Evolutionary conservation across 1,139 yeast genomes (phyloP).

Genomic region (Suhomyces chickasaworum): DNA sequence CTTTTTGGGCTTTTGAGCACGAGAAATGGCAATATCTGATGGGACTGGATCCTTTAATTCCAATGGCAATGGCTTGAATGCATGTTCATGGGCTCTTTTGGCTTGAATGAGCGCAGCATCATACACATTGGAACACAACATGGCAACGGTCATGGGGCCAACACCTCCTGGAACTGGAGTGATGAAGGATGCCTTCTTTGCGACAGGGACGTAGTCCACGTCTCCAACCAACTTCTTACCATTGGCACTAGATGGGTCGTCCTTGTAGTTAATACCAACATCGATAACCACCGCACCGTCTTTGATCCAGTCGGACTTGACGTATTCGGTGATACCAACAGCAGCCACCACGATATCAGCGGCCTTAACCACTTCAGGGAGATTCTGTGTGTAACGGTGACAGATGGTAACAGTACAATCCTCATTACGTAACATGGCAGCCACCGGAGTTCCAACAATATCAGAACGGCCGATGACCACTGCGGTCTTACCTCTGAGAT

Average conservation of each 20-base stretch:
- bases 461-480: slow-evolving; percentile 96
- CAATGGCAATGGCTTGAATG: slow-evolving; percentile 62
- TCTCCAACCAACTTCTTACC: slow-evolving; percentile 93
- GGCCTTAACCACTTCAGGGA: slow-evolving; percentile 51
- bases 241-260: slow-evolving; percentile 58
- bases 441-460: slow-evolving; percentile 93
- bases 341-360: slow-evolving; percentile 96
- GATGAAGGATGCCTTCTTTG: slow-evolving; percentile 66
- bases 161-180: slow-evolving; percentile 99
- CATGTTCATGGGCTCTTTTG: slow-evolving; percentile 47
- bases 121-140: slow-evolving; percentile 70
- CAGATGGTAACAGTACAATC: slow-evolving; percentile 84
- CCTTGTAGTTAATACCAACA: slow-evolving; percentile 93
- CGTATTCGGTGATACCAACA: slow-evolving; percentile 79
- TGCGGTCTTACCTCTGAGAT: slow-evolving; percentile 70
- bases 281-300: slow-evolving; percentile 86
- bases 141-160: slow-evolving; percentile 99
- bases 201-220: slow-evolving; percentile 75
- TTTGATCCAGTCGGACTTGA: slow-evolving; percentile 89
- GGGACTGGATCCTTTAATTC: slow-evolving; percentile 81
- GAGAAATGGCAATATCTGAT: slow-evolving; percentile 88
- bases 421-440: slow-evolving; percentile 73
- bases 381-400: slow-evolving; percentile 59
- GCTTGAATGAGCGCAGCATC: slow-evolving; percentile 63
- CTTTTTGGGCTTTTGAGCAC: slow-evolving; percentile 86